Percentiles rank a stretch among this genome's conserved stretches.
Evolutionary conservation across 768 basidiomycete genomes (phyloP).

Genomic region (Chalciporus piperatus): DNA sequence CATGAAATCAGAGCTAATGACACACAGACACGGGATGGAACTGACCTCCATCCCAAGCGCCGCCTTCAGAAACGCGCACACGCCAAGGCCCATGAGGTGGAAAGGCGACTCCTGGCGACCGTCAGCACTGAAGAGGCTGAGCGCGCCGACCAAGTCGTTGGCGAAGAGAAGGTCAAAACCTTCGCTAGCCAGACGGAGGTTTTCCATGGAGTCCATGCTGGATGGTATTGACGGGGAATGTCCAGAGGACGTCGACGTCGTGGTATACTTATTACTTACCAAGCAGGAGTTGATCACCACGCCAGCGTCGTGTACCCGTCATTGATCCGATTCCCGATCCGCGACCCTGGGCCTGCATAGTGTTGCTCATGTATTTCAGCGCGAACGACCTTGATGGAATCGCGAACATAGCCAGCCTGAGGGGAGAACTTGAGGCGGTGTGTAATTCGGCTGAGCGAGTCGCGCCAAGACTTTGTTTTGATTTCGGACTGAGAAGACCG

Average conservation of each 20-base stretch:
- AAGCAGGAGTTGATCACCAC: no score
- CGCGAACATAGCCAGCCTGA: no score
- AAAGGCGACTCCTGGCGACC: conserved; percentile 52
- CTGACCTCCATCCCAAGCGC: conserved; percentile 77
- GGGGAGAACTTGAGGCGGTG: no score
- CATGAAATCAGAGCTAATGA: not conserved
- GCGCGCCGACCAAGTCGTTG: conserved; percentile 60
- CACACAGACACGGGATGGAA: not conserved
- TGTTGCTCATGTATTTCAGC: no score
- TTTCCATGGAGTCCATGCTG: conserved; percentile 24
- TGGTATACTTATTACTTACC: not conserved
- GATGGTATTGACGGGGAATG: not conserved
- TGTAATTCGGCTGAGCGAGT: no score
- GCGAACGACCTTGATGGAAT: no score
- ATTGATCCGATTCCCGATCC: conserved; percentile 11
- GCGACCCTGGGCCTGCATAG: not conserved
- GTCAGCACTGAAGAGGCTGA: conserved; percentile 40
- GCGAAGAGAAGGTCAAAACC: conserved; percentile 71
- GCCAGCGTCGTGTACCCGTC: not conserved
- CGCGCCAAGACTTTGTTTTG: no score
- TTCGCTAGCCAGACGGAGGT: conserved; percentile 34
- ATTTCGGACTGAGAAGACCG: no score
- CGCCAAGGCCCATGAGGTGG: conserved; percentile 69
- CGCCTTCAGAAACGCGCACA: conserved; percentile 72
- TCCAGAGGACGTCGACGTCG: not conserved